phyloP scores from a whole-genome alignment of 2,329 filamentous ascomycete species.

The Xylaria sp. region DNA sequence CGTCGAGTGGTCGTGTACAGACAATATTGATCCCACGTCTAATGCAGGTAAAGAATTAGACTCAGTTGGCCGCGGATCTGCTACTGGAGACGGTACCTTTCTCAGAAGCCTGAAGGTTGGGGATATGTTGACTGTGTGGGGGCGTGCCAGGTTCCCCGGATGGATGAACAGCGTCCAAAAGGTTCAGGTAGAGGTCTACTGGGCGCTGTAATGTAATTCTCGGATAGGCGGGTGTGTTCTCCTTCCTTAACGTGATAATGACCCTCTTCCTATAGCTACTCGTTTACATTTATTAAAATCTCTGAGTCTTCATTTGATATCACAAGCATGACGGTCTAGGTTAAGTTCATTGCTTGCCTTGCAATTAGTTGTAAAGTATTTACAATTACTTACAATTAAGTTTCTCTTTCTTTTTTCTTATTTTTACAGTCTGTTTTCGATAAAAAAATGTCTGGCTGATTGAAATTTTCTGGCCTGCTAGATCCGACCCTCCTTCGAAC shows the following conservation, averaged over 20 bases:
- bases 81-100: slow-evolving; percentile 64
- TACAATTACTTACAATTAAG: too few species aligned
- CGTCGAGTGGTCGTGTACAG: slow-evolving; percentile 64
- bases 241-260: background rate
- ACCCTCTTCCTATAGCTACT: background rate
- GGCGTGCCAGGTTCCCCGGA: slow-evolving; percentile 63
- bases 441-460: too few species aligned
- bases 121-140: slow-evolving; percentile 71
- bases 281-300: background rate
- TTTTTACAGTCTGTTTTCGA: too few species aligned
- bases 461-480: too few species aligned
- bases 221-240: background rate
- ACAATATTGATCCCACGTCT: slow-evolving; percentile 58
- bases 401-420: too few species aligned
- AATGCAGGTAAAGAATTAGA: slow-evolving; percentile 53
- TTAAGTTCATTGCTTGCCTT: too few species aligned
- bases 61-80: slow-evolving; percentile 59
- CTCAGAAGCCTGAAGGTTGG: slow-evolving; percentile 66
- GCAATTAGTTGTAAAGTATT: too few species aligned
- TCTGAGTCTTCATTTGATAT: background rate
- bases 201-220: slow-evolving; percentile 52
- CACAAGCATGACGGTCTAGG: too few species aligned
- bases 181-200: slow-evolving; percentile 67
- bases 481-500: too few species aligned
- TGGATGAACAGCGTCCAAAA: slow-evolving; percentile 65